Evolutionary conservation across 225 moss, liverwort and hornwort species (phyloP).

Genomic region (Sphagnum contortum): DNA sequence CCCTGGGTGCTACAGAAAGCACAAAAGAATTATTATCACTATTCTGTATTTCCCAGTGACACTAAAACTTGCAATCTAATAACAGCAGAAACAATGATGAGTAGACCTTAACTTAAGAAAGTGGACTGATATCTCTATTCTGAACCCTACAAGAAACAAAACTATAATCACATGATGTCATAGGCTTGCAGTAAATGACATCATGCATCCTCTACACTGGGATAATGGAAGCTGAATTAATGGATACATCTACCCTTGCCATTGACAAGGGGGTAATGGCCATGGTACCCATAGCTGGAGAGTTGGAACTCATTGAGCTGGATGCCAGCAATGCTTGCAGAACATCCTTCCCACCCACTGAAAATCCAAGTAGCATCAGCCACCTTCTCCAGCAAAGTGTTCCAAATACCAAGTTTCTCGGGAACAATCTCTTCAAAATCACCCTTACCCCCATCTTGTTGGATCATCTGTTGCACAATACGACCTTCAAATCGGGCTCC

Average conservation of each 20-base stretch:
- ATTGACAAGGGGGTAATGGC: background rate
- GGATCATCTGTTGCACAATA: constrained; percentile 76
- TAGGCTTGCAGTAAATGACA: too few relatives aligned
- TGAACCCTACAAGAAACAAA: too few relatives aligned
- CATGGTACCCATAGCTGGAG: constrained; percentile 40
- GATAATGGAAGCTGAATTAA: too few relatives aligned
- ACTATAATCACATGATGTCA: too few relatives aligned
- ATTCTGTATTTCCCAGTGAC: too few relatives aligned
- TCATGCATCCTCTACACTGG: too few relatives aligned
- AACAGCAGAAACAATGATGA: too few relatives aligned
- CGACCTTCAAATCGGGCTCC: constrained; percentile 83
- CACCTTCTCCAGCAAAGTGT: constrained; percentile 48
- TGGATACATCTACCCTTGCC: background rate
- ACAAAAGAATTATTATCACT: too few relatives aligned
- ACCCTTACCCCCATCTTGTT: constrained; percentile 65
- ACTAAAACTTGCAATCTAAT: too few relatives aligned
- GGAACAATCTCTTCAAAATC: constrained; percentile 59
- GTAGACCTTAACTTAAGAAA: too few relatives aligned
- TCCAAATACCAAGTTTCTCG: constrained; percentile 80
- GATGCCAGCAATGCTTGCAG: constrained; percentile 45
- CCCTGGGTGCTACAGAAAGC: too few relatives aligned
- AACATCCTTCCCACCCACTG: constrained; percentile 79
- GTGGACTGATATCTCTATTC: too few relatives aligned
- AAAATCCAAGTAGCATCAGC: constrained; percentile 86
- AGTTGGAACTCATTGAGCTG: constrained; percentile 63